These are phyloP conservation scores for Chamaecrista fasciculata DNA, from an alignment of 306 rosid genomes.

Conservation along the genomic window DNA sequence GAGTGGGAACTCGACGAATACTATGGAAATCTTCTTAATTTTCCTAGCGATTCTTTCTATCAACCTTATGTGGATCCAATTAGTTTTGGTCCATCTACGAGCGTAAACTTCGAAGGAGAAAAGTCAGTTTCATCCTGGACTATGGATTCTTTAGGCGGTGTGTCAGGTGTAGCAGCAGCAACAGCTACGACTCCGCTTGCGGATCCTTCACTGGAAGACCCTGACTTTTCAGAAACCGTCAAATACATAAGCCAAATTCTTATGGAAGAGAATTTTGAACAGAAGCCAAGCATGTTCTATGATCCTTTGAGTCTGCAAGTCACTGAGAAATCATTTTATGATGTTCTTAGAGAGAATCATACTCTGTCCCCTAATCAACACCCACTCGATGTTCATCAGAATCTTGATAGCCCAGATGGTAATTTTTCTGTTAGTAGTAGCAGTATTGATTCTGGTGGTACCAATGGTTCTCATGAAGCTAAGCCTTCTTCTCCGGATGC, in stretches of 20 bases:
- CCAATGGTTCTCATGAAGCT: conserved; percentile 30
- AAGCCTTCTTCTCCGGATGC: conserved; percentile 36
- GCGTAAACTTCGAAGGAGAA: not conserved
- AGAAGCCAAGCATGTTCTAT: conserved; percentile 47
- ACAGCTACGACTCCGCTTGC: not conserved
- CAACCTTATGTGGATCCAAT: not conserved
- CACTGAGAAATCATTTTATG: conserved; percentile 58
- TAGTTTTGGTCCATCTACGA: not conserved
- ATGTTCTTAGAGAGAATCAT: conserved; percentile 41
- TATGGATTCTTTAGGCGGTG: not conserved
- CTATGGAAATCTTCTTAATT: not conserved
- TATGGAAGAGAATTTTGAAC: conserved; percentile 70
- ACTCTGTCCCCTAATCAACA: conserved; percentile 46
- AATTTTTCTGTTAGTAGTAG: conserved; percentile 2
- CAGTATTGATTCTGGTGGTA: not conserved
- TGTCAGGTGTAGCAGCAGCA: not conserved
- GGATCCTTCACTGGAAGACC: conserved; percentile 36
- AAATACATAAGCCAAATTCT: conserved; percentile 49
- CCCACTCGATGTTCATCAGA: conserved; percentile 28
- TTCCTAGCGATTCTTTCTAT: not conserved
- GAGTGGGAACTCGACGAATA: not conserved
- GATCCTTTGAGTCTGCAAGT: conserved; percentile 56
- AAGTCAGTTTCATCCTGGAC: not conserved
- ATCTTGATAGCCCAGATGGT: conserved; percentile 18
- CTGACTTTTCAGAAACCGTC: conserved; percentile 42